Conservation (phyloP, 106 monocot species). For the Ottelia alismoides region DNA sequence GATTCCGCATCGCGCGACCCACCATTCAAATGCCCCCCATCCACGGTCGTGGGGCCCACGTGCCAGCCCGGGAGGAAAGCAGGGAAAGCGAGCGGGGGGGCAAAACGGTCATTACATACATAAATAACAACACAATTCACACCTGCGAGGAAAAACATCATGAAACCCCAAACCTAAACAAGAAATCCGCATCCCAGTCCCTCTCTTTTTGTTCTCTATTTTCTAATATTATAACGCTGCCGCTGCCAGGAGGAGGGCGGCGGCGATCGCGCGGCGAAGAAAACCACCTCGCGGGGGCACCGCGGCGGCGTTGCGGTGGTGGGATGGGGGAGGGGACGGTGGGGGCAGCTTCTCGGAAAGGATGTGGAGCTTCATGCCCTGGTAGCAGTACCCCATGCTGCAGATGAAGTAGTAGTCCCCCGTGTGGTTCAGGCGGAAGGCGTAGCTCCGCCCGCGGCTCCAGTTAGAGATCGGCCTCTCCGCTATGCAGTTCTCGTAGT, state of each 20-base stretch:
- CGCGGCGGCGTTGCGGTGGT: conserved; percentile 1
- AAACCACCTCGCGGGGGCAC: not conserved
- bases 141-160: no score
- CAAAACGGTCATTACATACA: no score
- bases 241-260: not conserved
- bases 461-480: conserved; percentile 16
- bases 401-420: conserved; percentile 41
- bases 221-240: no score
- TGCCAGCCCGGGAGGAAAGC: no score
- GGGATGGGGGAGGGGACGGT: conserved; percentile 1
- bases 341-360: conserved; percentile 12
- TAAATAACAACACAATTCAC: no score
- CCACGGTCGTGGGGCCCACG: no score
- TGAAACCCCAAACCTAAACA: no score
- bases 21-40: no score
- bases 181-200: no score
- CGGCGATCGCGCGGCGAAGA: not conserved
- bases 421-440: conserved; percentile 24
- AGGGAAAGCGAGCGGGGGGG: no score
- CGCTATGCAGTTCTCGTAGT: conserved; percentile 16
- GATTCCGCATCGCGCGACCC: no score
- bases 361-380: conserved; percentile 39
- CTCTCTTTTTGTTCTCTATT: no score
- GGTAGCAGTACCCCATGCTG: conserved; percentile 35
- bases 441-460: conserved; percentile 16